Conservation (phyloP, 495 filamentous ascomycete genomes). For the Penicillium cataractarum region DNA sequence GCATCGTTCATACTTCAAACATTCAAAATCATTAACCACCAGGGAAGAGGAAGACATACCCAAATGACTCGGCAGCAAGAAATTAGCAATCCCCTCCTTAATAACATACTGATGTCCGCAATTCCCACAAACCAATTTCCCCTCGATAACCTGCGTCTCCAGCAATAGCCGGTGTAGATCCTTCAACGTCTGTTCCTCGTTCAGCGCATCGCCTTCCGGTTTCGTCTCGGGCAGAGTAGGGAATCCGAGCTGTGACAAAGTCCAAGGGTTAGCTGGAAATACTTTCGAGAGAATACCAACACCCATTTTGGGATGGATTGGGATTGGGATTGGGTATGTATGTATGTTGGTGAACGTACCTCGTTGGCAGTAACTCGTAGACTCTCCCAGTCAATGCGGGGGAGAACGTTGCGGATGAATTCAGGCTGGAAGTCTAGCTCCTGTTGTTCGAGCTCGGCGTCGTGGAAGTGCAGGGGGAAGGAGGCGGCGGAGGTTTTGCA, state of each 20-base stretch:
- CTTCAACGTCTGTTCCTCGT: slow-evolving; percentile 66
- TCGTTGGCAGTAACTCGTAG: slow-evolving; percentile 74
- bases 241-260: slow-evolving; percentile 71
- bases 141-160: slow-evolving; percentile 87
- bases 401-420: slow-evolving; percentile 80
- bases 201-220: slow-evolving; percentile 57
- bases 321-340: too few relatives aligned
- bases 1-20: not conserved
- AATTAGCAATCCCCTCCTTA: slow-evolving; percentile 94
- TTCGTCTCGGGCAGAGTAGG: slow-evolving; percentile 70
- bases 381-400: slow-evolving; percentile 86
- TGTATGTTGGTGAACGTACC: slow-evolving; percentile 49
- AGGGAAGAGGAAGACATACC: slow-evolving; percentile 47
- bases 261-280: slow-evolving; percentile 8
- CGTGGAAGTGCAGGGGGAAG: slow-evolving; percentile 88
- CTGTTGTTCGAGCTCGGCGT: slow-evolving; percentile 84
- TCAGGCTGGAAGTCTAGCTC: slow-evolving; percentile 77
- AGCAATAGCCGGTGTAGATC: slow-evolving; percentile 83
- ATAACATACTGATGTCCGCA: slow-evolving; percentile 93
- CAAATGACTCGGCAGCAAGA: slow-evolving; percentile 89
- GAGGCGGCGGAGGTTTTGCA: slow-evolving; percentile 79
- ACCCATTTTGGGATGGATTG: too few relatives aligned
- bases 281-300: not conserved
- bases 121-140: slow-evolving; percentile 85
- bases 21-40: not conserved